Base-by-base conservation (phyloP, 2,329 filamentous ascomycete genomes). In the Huntiella moniliformis region DNA sequence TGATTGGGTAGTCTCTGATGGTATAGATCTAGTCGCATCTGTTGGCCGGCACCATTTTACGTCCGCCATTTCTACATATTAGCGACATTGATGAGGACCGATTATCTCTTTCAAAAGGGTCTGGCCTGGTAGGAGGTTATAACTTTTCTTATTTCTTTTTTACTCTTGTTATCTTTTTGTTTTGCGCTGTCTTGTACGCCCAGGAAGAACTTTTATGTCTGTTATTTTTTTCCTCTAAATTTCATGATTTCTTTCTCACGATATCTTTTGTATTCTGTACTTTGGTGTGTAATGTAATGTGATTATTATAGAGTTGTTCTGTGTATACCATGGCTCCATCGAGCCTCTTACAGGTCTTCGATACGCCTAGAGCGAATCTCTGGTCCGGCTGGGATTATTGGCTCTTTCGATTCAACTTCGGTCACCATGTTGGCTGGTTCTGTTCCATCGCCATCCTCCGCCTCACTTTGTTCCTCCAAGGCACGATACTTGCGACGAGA, bases 401-500 rank as follows among this genome's bases (percentile, higher is more conserved):
- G 31, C 3, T 13, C 40, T 10, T 12, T 13, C 11, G 13, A 13
- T 15, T 31, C 15, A 8, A 16, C 15, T 17, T 33, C 3, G 11
- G 11, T 13, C 5, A 18, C n/a, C 13, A 3, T 13, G 12, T 28
- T 8, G 22, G 10, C 7, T 3, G 31, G 4, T 16, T 17, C 6
- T 15, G 15, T 16, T 18, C 6, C 40, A 11, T n/a, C 12, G 15
- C 31, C 32, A 28, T 5, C 13, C 15, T 42, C 38, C 10, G 28
- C 56, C 2, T 52, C 56, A 53, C 66, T 68, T 41, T 64, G 67
- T 50, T 70, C 70, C 3, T 67, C 70, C 69, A 71, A 60, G 56
- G 69, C 69, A 50, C 69, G 68, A 56, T 88, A 88, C 61, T 94
- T 94, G 54, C 84, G 70, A 55, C 78, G 73, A 46, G 73, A 77